phyloP scores from a whole-genome alignment of 768 basidiomycete species.

The Rhizopogon vulgaris region DNA sequence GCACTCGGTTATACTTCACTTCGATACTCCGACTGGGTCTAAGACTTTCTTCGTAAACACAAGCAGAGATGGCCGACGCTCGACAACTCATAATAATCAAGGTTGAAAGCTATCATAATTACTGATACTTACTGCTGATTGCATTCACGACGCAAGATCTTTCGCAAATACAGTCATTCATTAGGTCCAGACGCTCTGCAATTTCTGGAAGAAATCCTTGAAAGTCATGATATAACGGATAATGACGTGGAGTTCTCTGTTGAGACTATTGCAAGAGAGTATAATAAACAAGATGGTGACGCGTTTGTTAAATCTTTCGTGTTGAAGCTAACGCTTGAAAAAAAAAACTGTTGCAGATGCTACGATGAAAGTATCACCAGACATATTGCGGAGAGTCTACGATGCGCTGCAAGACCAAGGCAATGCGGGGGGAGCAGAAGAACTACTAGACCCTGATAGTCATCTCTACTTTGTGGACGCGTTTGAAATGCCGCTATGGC shows the following conservation, averaged over 20 bases:
- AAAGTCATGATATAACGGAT: constrained; percentile 63
- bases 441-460: constrained; percentile 69
- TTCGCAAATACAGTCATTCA: constrained; percentile 84
- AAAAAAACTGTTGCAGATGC: constrained; percentile 49
- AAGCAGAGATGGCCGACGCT: constrained; percentile 27
- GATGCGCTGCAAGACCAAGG: constrained; percentile 66
- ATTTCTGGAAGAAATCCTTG: constrained; percentile 65
- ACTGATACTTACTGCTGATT: neutral
- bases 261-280: constrained; percentile 79
- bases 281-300: constrained; percentile 83
- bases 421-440: constrained; percentile 38
- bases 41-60: neutral
- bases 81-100: constrained; percentile 40
- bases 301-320: constrained; percentile 6
- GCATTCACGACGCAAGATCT: constrained; percentile 44
- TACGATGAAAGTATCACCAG: constrained; percentile 72
- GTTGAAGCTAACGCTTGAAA: neutral
- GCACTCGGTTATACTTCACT: neutral
- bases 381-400: constrained; percentile 66
- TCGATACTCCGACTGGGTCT: neutral
- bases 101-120: constrained; percentile 16
- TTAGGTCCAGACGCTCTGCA: constrained; percentile 73
- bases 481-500: constrained; percentile 94
- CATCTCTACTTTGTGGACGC: constrained; percentile 84
- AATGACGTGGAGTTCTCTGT: constrained; percentile 68